phyloP scores from a whole-genome alignment of 2,329 filamentous ascomycete genomes.

The Clarireedia homoeocarpa region DNA sequence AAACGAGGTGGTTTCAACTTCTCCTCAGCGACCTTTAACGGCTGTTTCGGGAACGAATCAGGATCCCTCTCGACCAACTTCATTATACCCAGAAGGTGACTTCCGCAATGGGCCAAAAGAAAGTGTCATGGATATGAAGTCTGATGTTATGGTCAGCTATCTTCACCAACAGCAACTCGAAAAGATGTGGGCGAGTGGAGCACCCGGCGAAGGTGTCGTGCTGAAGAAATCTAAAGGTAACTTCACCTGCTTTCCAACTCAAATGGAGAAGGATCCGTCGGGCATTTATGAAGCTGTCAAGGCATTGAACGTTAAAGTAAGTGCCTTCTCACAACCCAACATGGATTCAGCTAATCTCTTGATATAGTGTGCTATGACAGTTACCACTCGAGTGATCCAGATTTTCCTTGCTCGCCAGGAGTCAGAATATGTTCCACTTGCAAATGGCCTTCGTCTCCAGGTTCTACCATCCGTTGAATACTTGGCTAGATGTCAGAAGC shows the following conservation, averaged over 20 bases:
- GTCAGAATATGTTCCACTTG: conserved; percentile 48
- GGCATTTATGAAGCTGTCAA: conserved; percentile 43
- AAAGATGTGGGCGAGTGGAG: conserved; percentile 40
- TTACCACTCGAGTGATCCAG: conserved; percentile 57
- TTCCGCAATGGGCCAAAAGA: conserved; percentile 36
- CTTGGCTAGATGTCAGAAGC: conserved; percentile 52
- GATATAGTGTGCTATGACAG: conserved; percentile 55
- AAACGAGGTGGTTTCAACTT: too few species aligned
- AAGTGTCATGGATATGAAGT: conserved; percentile 45
- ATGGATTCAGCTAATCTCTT: not conserved
- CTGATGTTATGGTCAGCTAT: conserved; percentile 56
- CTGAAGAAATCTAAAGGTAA: conserved; percentile 43
- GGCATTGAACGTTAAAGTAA: conserved; percentile 45
- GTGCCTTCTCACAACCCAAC: conserved; percentile 15
- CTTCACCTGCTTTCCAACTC: conserved; percentile 43
- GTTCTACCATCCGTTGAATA: conserved; percentile 50
- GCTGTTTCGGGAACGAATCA: not conserved
- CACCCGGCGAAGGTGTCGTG: conserved; percentile 45
- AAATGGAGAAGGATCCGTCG: conserved; percentile 36
- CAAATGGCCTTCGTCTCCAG: conserved; percentile 51
- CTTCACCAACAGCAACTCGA: conserved; percentile 55
- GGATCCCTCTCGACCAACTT: conserved; percentile 17
- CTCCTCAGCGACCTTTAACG: too few species aligned
- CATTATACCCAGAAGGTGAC: conserved; percentile 34
- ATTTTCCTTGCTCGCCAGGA: conserved; percentile 45